Evolutionary conservation across 495 filamentous ascomycete species (phyloP).

Genomic region (Halenospora varia): DNA sequence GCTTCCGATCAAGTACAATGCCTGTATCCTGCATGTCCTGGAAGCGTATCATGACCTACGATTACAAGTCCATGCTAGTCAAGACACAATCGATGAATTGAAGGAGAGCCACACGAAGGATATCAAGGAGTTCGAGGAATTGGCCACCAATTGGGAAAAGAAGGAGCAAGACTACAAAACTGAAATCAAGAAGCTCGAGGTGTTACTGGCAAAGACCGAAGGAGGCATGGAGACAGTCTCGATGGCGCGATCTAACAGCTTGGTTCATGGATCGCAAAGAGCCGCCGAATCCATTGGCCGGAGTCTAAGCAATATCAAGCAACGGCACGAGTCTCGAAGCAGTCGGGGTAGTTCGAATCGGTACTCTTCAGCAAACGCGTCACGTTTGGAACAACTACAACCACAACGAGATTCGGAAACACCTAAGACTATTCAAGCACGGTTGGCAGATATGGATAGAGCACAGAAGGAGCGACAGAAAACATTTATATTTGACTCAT

Average conservation of each 20-base stretch:
- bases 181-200: conserved; percentile 46
- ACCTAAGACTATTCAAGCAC: neutral
- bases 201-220: conserved; percentile 38
- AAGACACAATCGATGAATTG: conserved; percentile 11
- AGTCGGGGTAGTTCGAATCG: neutral
- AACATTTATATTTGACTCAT: conserved; percentile 7
- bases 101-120: conserved; percentile 16
- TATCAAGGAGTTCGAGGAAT: conserved; percentile 16
- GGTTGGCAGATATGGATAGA: conserved; percentile 7
- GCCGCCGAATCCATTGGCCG: conserved; percentile 1
- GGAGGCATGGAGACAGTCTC: conserved; percentile 43
- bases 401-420: neutral
- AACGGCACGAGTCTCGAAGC: neutral
- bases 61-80: conserved; percentile 9
- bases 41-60: conserved; percentile 23
- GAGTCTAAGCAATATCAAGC: conserved; percentile 6
- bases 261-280: conserved; percentile 17
- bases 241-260: conserved; percentile 38
- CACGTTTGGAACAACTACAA: neutral
- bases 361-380: neutral
- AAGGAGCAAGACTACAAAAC: conserved; percentile 33
- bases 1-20: conserved; percentile 23
- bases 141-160: conserved; percentile 14
- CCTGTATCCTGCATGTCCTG: conserved; percentile 20
- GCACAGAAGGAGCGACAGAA: neutral